phyloP scores from a whole-genome alignment of 2,329 filamentous ascomycete species.

The Fusarium dimerum region DNA sequence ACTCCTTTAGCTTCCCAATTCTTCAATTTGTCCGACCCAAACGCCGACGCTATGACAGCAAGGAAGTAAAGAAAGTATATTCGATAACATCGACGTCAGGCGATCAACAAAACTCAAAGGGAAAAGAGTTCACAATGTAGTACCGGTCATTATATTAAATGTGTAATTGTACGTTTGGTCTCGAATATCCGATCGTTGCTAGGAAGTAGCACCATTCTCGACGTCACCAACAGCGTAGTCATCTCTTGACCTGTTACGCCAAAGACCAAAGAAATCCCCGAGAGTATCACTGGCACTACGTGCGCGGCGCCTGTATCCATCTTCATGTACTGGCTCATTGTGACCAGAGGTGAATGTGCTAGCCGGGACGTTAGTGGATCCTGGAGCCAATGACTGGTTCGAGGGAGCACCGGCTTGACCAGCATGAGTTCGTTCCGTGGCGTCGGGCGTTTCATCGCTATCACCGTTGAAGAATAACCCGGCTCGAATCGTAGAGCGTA shows the following conservation, averaged over 20 bases:
- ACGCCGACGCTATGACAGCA: conserved; percentile 25
- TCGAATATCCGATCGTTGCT: not conserved
- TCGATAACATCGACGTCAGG: too few relatives aligned
- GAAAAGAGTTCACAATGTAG: too few relatives aligned
- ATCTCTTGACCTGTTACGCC: conserved; percentile 33
- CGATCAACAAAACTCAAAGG: too few relatives aligned
- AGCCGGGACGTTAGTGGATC: conserved; percentile 30
- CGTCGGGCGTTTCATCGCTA: conserved; percentile 31
- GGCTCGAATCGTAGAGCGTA: conserved; percentile 52
- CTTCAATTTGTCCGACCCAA: conserved; percentile 22
- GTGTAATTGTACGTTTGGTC: not conserved
- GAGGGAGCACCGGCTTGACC: conserved; percentile 17
- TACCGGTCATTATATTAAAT: not conserved
- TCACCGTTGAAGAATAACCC: conserved; percentile 56
- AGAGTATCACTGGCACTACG: conserved; percentile 45
- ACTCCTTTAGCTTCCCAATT: conserved; percentile 5
- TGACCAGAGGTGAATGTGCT: conserved; percentile 18
- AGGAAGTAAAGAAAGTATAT: too few relatives aligned
- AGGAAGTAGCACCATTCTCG: conserved; percentile 18
- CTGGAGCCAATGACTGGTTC: conserved; percentile 20
- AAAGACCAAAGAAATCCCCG: conserved; percentile 41
- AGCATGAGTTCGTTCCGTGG: conserved; percentile 2
- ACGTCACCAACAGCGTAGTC: conserved; percentile 21
- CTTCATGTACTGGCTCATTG: conserved; percentile 11
- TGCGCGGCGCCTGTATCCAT: conserved; percentile 32